Conservation (phyloP, 208 protist species). For the Trypanosomatidae sp. region DNA sequence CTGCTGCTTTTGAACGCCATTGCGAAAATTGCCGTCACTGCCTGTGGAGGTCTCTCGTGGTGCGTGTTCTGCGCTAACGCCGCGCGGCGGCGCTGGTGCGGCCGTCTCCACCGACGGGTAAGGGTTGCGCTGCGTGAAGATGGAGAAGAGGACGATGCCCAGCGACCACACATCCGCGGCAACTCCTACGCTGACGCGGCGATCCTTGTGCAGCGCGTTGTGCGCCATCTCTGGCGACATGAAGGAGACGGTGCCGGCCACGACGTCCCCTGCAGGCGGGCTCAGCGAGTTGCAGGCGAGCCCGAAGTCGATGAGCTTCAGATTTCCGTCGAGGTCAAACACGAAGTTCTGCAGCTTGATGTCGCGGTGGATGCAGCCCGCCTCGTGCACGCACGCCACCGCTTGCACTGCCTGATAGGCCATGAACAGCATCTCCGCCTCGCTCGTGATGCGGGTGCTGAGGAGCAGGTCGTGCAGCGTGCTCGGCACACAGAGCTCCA, state of each 20-base stretch:
- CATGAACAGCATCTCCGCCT: slow-evolving; percentile 91
- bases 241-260: slow-evolving; percentile 90
- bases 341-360: slow-evolving; percentile 93
- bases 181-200: slow-evolving; percentile 78
- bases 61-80: neutral
- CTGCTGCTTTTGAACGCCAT: neutral
- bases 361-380: slow-evolving; percentile 90
- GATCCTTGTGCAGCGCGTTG: slow-evolving; percentile 79
- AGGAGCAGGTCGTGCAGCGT: slow-evolving; percentile 90
- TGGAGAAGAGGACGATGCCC: slow-evolving; percentile 90
- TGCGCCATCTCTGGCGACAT: slow-evolving; percentile 93
- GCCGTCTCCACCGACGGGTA: slow-evolving; percentile 39
- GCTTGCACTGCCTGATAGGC: slow-evolving; percentile 86
- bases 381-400: slow-evolving; percentile 88
- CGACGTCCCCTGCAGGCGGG: slow-evolving; percentile 80
- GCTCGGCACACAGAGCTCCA: slow-evolving; percentile 87
- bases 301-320: slow-evolving; percentile 93
- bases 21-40: neutral
- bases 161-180: slow-evolving; percentile 85
- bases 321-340: slow-evolving; percentile 85
- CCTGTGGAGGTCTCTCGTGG: too few relatives aligned
- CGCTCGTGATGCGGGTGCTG: slow-evolving; percentile 66
- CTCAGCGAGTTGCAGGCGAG: slow-evolving; percentile 71
- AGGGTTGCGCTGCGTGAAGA: slow-evolving; percentile 87
- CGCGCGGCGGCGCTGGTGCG: neutral